These are phyloP conservation scores for Symbiodinium pilosum DNA, from an alignment of 73 alveolate species.

Conservation along the genomic window DNA sequence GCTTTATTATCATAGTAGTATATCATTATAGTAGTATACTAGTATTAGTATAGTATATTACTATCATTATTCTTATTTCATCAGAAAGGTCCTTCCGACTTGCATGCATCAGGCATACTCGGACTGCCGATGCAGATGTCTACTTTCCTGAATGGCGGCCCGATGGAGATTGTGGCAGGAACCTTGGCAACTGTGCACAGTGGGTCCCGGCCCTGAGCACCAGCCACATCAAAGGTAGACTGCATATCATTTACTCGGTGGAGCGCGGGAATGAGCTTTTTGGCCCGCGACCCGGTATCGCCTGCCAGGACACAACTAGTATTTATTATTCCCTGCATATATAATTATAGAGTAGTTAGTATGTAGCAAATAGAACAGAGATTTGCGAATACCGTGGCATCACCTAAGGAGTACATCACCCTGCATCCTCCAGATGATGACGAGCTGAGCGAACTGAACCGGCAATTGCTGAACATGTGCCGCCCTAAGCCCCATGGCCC, in stretches of 20 bases:
- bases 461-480: background rate
- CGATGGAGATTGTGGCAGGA: slow-evolving; percentile 22
- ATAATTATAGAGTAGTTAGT: background rate
- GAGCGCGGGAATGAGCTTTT: slow-evolving; percentile 73
- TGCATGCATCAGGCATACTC: slow-evolving; percentile 79
- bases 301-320: background rate
- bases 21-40: too few relatives aligned
- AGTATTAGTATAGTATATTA: background rate
- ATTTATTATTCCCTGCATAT: background rate
- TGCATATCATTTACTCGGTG: slow-evolving; percentile 73
- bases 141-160: slow-evolving; percentile 49
- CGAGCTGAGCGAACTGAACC: background rate
- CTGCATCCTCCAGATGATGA: slow-evolving; percentile 56
- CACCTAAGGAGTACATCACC: slow-evolving; percentile 33
- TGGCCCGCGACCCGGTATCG: background rate
- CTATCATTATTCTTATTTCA: background rate
- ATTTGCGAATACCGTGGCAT: background rate
- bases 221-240: background rate
- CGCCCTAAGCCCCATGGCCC: background rate
- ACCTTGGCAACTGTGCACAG: background rate
- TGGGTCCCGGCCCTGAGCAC: too few relatives aligned
- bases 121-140: slow-evolving; percentile 87
- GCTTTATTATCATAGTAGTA: too few relatives aligned
- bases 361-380: background rate
- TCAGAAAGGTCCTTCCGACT: too few relatives aligned